Conservation (phyloP, 306 rosid species). For the Acacia melanoxylon region DNA sequence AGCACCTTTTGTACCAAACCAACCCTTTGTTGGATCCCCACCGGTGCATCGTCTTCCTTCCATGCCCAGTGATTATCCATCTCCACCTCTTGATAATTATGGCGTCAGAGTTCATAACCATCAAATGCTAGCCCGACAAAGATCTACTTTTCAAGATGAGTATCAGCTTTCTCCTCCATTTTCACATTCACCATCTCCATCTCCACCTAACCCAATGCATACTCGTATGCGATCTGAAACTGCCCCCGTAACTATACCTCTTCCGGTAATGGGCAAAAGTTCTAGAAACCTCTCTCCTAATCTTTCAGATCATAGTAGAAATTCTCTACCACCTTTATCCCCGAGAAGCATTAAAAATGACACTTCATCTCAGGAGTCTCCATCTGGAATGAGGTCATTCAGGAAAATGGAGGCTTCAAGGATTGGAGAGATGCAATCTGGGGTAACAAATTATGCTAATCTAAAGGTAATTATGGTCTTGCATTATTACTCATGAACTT, state of each 20-base stretch:
- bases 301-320: constrained; percentile 75
- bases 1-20: constrained; percentile 52
- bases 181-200: constrained; percentile 75
- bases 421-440: constrained; percentile 51
- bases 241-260: constrained; percentile 83
- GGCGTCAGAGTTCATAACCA: constrained; percentile 45
- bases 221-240: constrained; percentile 63
- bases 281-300: constrained; percentile 68
- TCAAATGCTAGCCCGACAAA: constrained; percentile 42
- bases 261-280: constrained; percentile 47
- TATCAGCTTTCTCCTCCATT: constrained; percentile 91
- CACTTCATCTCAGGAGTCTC: constrained; percentile 74
- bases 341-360: constrained; percentile 64
- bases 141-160: constrained; percentile 56
- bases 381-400: constrained; percentile 71
- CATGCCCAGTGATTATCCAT: constrained; percentile 53
- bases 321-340: constrained; percentile 77
- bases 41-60: constrained; percentile 58
- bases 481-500: constrained; percentile 31
- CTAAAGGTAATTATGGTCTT: constrained; percentile 62
- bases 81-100: constrained; percentile 58
- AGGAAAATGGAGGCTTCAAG: constrained; percentile 65
- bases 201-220: constrained; percentile 45
- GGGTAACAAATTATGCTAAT: constrained; percentile 34
- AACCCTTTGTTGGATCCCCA: constrained; percentile 61